Evolutionary conservation across 306 rosid genomes (phyloP), one percentile per base, ranked within the genome.

Genomic region (Dryas drummondii): DNA sequence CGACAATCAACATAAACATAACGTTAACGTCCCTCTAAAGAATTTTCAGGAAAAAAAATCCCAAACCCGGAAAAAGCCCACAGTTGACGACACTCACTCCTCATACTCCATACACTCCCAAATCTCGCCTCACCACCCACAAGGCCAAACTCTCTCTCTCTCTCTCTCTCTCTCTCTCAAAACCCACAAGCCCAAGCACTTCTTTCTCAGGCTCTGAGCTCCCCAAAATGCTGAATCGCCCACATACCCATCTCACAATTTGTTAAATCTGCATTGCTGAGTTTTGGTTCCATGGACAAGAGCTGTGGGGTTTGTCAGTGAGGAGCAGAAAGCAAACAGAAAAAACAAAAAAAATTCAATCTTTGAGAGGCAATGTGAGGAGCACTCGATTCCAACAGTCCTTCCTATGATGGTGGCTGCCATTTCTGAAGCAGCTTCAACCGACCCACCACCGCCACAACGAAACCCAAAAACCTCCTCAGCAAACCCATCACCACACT

Each of bases 351-450:
- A 41, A 77, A 77, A 47, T 69, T 73, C 69, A 32, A 61, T 41
- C 73, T 32, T 58, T 27, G 14, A 9, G 71, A 75, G 83, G 83
- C 88, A 84, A 87, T 91, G 89, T 84, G 88, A 91, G 87, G 55
- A 73, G 76, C 46, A 77, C 80, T 65, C 40, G 14, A 16, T 53
- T 64, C 9, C 16, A 1, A 15, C 3, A 3, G 40, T 16, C 62
- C 49, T 52, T 16, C 83, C 71, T 81, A 91, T 81, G 59, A 90
- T 94, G 99, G 98, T 92, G 88, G 99, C 96, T 79, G 97, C 97
- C 83, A 84, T 96, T 90, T 86, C 97, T 14, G 93, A 81, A 88
- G 87, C 88, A 77, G 78, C 89, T 78, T 70, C 91, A 16, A 58
- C 81, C 19, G 51, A 76, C 78, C 83, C 81, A 53, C 70, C 81